These are phyloP conservation scores for Cairneyella variabilis DNA, from an alignment of 495 filamentous ascomycete species.

Conservation along the genomic window DNA sequence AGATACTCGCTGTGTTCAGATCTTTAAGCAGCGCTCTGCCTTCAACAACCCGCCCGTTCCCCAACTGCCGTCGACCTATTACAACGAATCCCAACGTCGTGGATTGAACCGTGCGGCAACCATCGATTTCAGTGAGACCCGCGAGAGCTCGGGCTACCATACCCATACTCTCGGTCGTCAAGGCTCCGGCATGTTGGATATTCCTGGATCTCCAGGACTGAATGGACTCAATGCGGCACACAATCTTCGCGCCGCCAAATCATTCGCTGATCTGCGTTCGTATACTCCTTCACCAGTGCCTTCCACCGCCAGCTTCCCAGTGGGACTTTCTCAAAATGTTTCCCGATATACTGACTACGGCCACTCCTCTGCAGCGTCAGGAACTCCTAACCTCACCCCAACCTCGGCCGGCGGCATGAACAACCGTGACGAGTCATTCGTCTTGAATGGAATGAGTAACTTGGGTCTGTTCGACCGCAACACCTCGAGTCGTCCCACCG, in stretches of 20 bases:
- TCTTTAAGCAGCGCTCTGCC: conserved; percentile 62
- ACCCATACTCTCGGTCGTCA: conserved; percentile 75
- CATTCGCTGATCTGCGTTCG: conserved; percentile 90
- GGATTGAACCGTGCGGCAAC: conserved; percentile 90
- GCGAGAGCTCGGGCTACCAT: conserved; percentile 59
- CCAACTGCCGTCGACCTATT: conserved; percentile 48
- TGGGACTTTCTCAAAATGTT: conserved; percentile 59
- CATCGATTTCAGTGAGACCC: conserved; percentile 94
- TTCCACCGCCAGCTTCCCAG: conserved; percentile 84
- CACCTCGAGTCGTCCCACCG: conserved; percentile 57
- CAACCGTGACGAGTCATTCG: conserved; percentile 50
- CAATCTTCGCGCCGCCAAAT: conserved; percentile 93
- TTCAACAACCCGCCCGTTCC: conserved; percentile 60
- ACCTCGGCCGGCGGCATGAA: conserved; percentile 60
- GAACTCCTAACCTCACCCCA: conserved; percentile 68
- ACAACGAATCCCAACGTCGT: conserved; percentile 70
- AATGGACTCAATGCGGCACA: conserved; percentile 50
- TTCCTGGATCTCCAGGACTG: conserved; percentile 71
- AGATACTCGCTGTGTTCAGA: conserved; percentile 81
- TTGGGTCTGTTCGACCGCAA: conserved; percentile 56
- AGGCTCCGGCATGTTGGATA: conserved; percentile 70
- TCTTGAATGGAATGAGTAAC: conserved; percentile 41
- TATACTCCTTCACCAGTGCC: conserved; percentile 92
- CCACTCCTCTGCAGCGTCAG: conserved; percentile 50
- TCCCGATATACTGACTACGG: conserved; percentile 56